Evolutionary conservation across 106 monocot species (phyloP), one percentile per base, ranked within the genome.

Genomic region (Phalaenopsis aphrodite): DNA sequence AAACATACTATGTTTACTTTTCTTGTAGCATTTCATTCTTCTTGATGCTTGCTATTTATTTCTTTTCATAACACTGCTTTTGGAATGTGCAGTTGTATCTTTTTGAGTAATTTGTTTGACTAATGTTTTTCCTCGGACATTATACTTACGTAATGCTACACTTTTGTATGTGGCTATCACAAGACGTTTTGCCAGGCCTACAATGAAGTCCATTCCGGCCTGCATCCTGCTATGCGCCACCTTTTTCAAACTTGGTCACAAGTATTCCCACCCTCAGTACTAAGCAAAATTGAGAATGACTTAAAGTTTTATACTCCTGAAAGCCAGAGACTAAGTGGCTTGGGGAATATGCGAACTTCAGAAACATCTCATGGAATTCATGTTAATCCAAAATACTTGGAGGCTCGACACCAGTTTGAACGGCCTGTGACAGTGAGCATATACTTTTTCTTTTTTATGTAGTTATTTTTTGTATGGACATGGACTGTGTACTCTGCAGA

Each of bases 181-280:
- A 85, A 93, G 93, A 88, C 87, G 12, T 98, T 98, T 76, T 89
- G 90, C 83, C 88, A 86, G 80, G 90, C 94, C 52, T 98, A 92
- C 80, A 90, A 81, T 80, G 82, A 88, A 72, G 94, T 92, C 24
- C 86, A 91, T 81, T 74, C 92, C 65, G 85, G 56, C 77, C 75
- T 91, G 82, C 76, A 91, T 84, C 78, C 90, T 84, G 69, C 98
- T 8, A 91, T 98, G 98, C 85, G 88, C 9, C 98, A 88, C 83
- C 94, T 98, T 18, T 98, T 98, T 88, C 79, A 90, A 23, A 98
- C 98, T 8, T 98, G 98, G 98, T 88, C 89, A 65, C 87, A 86
- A 83, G 94, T 98, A 17, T 98, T 98, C 79, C 91, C 92, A 55
- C 58, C 84, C 65, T 67, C 78, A 81, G 87, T 87, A 42, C 87